Evolutionary conservation across 2,329 filamentous ascomycete species (phyloP).

Genomic region (Colletotrichum orbiculare): DNA sequence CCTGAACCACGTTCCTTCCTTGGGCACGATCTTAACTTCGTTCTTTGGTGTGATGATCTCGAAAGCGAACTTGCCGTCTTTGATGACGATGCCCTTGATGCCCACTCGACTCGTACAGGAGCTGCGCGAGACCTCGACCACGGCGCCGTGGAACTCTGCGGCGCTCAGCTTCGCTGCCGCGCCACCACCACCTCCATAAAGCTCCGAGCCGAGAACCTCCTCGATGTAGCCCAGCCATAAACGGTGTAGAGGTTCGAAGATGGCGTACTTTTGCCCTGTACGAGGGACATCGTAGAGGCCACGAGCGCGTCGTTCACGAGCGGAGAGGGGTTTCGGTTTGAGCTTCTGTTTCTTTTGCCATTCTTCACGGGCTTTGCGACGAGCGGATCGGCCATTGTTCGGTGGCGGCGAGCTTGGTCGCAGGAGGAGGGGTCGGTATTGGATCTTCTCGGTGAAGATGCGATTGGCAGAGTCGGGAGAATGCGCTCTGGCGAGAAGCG

Average conservation of each 20-base stretch:
- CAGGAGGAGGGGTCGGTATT: conserved; percentile 83
- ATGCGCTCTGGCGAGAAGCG: conserved; percentile 82
- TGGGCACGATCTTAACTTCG: conserved; percentile 82
- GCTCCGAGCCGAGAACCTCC: conserved; percentile 77
- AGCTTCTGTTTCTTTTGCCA: conserved; percentile 57
- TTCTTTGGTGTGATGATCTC: conserved; percentile 82
- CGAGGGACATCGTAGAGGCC: conserved; percentile 81
- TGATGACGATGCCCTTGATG: conserved; percentile 84
- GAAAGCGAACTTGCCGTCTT: conserved; percentile 88
- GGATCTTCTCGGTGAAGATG: conserved; percentile 85
- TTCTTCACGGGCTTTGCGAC: conserved; percentile 60
- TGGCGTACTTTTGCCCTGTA: conserved; percentile 74
- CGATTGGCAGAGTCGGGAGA: conserved; percentile 75
- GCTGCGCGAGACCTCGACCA: conserved; percentile 84
- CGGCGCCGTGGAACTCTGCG: conserved; percentile 91
- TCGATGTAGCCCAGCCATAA: conserved; percentile 89
- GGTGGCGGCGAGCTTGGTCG: conserved; percentile 77
- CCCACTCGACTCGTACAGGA: conserved; percentile 85
- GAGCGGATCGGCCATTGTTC: conserved; percentile 67
- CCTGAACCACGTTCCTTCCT: conserved; percentile 88
- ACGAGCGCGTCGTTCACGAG: conserved; percentile 78
- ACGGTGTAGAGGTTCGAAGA: conserved; percentile 80
- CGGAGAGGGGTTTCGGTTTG: conserved; percentile 78
- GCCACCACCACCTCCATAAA: conserved; percentile 65
- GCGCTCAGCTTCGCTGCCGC: conserved; percentile 81